phyloP scores from a whole-genome alignment of 148 eudicot genomes.

The Arbutus unedo region DNA sequence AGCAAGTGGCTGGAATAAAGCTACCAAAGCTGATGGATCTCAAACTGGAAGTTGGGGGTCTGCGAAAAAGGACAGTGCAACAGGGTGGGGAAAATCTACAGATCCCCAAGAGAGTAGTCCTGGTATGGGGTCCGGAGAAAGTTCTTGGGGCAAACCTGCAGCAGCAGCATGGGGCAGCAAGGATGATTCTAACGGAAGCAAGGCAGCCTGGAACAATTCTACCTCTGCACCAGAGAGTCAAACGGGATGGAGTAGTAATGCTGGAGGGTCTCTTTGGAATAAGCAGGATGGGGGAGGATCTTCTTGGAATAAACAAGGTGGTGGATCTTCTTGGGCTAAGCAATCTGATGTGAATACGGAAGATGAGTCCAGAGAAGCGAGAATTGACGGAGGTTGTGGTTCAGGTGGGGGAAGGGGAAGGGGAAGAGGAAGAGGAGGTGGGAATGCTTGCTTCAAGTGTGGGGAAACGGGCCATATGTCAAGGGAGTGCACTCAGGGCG shows the following conservation, averaged over 20 bases:
- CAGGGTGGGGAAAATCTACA: constrained; percentile 21
- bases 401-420: constrained; percentile 46
- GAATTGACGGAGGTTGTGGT: constrained; percentile 32
- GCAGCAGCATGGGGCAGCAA: constrained; percentile 16
- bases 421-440: constrained; percentile 25
- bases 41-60: constrained; percentile 26
- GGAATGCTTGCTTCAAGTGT: constrained; percentile 16
- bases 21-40: constrained; percentile 9
- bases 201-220: constrained; percentile 21
- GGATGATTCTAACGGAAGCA: constrained; percentile 18
- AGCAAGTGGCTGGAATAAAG: constrained; percentile 26
- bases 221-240: constrained; percentile 12
- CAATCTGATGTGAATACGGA: constrained; percentile 15
- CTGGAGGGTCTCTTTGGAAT: constrained; percentile 1
- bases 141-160: constrained; percentile 27
- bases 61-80: constrained; percentile 18
- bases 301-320: constrained; percentile 15
- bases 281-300: not conserved
- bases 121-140: constrained; percentile 13
- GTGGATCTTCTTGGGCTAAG: constrained; percentile 22
- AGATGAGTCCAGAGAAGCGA: constrained; percentile 13
- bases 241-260: constrained; percentile 22
- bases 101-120: constrained; percentile 8
- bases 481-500: constrained; percentile 26
- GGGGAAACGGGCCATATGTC: constrained; percentile 42